Evolutionary conservation across 2,329 filamentous ascomycete species (phyloP).

Genomic region (Sclerotinia trifoliorum): DNA sequence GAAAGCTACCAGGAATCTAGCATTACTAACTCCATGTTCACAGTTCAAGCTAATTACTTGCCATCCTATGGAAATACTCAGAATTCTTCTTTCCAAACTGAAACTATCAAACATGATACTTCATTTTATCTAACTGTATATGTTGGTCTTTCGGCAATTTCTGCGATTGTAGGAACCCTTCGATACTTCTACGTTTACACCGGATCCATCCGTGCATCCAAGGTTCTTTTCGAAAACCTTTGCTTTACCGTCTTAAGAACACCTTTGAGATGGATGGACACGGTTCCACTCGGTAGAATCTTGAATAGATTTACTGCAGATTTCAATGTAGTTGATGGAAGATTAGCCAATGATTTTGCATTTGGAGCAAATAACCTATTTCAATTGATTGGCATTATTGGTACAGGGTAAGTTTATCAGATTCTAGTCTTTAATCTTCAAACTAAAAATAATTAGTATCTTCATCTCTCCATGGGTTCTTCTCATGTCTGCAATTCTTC

Average conservation of each 20-base stretch:
- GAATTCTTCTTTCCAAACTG: slow-evolving; percentile 12
- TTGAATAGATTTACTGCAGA: slow-evolving; percentile 77
- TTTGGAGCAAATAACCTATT: slow-evolving; percentile 61
- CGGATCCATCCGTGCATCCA: slow-evolving; percentile 68
- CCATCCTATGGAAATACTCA: slow-evolving; percentile 10
- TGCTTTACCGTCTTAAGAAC: slow-evolving; percentile 67
- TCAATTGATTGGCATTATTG: slow-evolving; percentile 62
- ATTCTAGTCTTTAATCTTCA: slow-evolving; percentile 50
- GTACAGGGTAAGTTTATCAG: slow-evolving; percentile 50
- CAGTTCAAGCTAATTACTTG: slow-evolving; percentile 38
- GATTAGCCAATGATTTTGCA: slow-evolving; percentile 61
- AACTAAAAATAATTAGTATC: slow-evolving; percentile 41
- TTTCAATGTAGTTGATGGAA: slow-evolving; percentile 70
- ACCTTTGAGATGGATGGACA: slow-evolving; percentile 77
- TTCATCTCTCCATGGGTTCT: slow-evolving; percentile 69
- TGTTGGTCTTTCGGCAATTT: slow-evolving; percentile 55
- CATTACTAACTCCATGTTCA: slow-evolving; percentile 42
- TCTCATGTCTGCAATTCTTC: slow-evolving; percentile 56
- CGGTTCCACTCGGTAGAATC: slow-evolving; percentile 72
- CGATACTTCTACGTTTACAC: slow-evolving; percentile 63
- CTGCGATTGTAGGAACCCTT: slow-evolving; percentile 58
- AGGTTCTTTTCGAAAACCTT: slow-evolving; percentile 64
- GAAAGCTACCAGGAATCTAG: slow-evolving; percentile 43
- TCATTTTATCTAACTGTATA: slow-evolving; percentile 69
- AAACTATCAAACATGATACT: slow-evolving; percentile 39